These are phyloP conservation scores for Chytriomyces sp. DNA, from an alignment of 192 early-diverging fungal species.

Conservation along the genomic window DNA sequence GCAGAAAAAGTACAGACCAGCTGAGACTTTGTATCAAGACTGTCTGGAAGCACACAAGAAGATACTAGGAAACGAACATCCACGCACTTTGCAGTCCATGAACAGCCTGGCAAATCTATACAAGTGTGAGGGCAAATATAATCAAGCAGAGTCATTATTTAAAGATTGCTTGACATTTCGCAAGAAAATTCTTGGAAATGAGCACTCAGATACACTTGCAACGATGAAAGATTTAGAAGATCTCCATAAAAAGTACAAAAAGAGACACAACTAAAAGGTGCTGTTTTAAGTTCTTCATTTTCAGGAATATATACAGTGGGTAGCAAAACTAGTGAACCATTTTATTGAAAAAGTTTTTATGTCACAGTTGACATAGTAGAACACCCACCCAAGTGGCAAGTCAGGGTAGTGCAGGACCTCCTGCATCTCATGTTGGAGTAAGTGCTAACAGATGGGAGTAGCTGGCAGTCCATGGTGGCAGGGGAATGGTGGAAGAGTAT, in stretches of 20 bases:
- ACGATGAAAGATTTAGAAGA: conserved; percentile 13
- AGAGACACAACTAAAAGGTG: too few species aligned
- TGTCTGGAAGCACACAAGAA: conserved; percentile 22
- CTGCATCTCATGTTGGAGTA: too few species aligned
- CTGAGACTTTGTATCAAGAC: conserved; percentile 9
- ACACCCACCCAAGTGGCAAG: too few species aligned
- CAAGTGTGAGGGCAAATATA: conserved; percentile 2
- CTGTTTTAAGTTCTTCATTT: too few species aligned
- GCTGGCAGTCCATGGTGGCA: too few species aligned
- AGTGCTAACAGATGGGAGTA: too few species aligned
- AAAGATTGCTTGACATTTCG: conserved; percentile 15
- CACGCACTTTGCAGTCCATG: neutral
- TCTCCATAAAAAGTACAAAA: neutral
- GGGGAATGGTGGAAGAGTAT: too few species aligned
- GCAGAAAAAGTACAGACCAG: conserved; percentile 10
- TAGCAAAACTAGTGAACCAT: too few species aligned
- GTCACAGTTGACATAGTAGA: too few species aligned
- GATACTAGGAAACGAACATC: neutral
- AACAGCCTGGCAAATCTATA: conserved; percentile 8
- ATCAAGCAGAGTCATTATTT: conserved; percentile 18
- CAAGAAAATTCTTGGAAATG: conserved; percentile 20
- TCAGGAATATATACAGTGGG: too few species aligned
- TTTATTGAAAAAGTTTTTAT: too few species aligned
- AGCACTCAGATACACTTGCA: conserved; percentile 12
- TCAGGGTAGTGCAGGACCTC: too few species aligned